Evolutionary conservation across 2,329 filamentous ascomycete species (phyloP).

Genomic region (Hypoxylon rubiginosum): DNA sequence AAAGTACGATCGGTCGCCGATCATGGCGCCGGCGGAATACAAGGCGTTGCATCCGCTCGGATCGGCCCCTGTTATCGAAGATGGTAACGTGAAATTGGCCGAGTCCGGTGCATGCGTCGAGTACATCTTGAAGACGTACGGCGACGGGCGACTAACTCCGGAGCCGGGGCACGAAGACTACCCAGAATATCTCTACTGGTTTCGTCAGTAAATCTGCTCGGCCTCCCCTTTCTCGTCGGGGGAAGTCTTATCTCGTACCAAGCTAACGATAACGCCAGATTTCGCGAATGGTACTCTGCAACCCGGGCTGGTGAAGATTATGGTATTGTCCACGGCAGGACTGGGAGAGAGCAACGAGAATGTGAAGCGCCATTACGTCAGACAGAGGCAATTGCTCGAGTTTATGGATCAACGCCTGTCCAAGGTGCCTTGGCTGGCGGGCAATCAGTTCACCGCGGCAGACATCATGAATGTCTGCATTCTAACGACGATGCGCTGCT

Average conservation of each 20-base stretch:
- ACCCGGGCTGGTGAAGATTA: conserved; percentile 54
- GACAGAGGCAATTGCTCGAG: conserved; percentile 56
- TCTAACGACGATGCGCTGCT: conserved; percentile 72
- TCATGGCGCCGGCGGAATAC: conserved; percentile 54
- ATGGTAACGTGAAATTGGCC: conserved; percentile 66
- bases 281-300: conserved; percentile 64
- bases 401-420: conserved; percentile 64
- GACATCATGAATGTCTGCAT: conserved; percentile 74
- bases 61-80: conserved; percentile 71
- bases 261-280: conserved; percentile 51
- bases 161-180: conserved; percentile 63
- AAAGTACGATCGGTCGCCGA: conserved; percentile 51
- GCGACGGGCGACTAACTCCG: conserved; percentile 62
- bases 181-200: conserved; percentile 74
- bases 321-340: conserved; percentile 56
- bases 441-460: conserved; percentile 72
- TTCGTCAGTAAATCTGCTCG: conserved; percentile 52
- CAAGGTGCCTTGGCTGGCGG: conserved; percentile 68
- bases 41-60: conserved; percentile 64
- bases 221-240: not conserved
- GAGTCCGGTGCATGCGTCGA: conserved; percentile 73
- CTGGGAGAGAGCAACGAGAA: conserved; percentile 47
- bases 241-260: not conserved
- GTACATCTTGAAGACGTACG: conserved; percentile 71
- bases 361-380: conserved; percentile 50